Evolutionary conservation across 768 basidiomycete species (phyloP).

Genomic region (Hydnum rufescens): DNA sequence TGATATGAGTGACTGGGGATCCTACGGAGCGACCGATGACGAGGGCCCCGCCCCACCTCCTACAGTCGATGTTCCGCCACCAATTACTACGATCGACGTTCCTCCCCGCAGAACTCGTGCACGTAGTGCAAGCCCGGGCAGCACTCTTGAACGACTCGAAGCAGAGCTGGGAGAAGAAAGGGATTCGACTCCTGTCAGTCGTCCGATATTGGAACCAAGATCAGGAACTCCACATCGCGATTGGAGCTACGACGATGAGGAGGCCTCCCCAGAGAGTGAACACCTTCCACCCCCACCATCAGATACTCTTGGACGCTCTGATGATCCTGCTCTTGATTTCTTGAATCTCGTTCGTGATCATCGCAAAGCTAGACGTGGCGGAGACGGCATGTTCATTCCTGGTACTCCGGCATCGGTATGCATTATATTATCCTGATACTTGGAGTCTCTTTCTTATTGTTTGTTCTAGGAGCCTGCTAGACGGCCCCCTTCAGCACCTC

Average conservation of each 20-base stretch:
- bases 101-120: neutral
- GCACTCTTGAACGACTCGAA: neutral
- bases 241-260: neutral
- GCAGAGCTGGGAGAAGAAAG: neutral
- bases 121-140: neutral
- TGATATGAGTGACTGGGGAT: neutral
- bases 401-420: neutral
- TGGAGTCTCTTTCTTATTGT: neutral
- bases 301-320: neutral
- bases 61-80: neutral
- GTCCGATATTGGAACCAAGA: neutral
- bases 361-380: constrained; percentile 4
- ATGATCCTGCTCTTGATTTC: constrained; percentile 9
- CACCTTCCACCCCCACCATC: neutral
- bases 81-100: neutral
- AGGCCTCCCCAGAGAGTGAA: neutral
- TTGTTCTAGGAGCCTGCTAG: neutral
- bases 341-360: neutral
- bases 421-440: neutral
- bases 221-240: neutral
- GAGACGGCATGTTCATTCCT: constrained; percentile 8
- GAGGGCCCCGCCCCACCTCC: neutral
- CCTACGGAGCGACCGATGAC: neutral
- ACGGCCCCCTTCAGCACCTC: neutral
- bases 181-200: no score